A percentile compares a stretch with the other conserved stretches of the same genome.
These are phyloP conservation scores for Pholiota molesta DNA, from an alignment of 768 basidiomycete genomes.

Conservation along the genomic window DNA sequence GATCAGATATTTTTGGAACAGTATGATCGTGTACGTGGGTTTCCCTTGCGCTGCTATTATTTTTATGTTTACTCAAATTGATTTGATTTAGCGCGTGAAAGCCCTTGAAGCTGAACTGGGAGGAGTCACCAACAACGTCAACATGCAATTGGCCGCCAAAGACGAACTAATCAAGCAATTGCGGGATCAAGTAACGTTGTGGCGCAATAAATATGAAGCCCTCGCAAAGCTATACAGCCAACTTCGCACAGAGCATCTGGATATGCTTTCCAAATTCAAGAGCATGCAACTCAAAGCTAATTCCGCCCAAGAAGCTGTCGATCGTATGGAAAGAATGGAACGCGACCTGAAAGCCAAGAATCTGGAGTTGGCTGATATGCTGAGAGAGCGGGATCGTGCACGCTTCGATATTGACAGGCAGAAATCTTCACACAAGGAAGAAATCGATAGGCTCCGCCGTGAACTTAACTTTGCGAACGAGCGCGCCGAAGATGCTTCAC, in stretches of 20 bases:
- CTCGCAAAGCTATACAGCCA: slow-evolving; percentile 98
- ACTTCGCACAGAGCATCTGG: slow-evolving; percentile 94
- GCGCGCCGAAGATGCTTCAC: slow-evolving; percentile 91
- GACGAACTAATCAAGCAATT: slow-evolving; percentile 95
- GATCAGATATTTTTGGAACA: slow-evolving; percentile 98
- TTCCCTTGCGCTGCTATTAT: neutral
- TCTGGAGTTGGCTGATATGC: slow-evolving; percentile 97
- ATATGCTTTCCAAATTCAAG: slow-evolving; percentile 97
- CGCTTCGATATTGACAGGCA: slow-evolving; percentile 94
- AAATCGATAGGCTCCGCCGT: slow-evolving; percentile 87
- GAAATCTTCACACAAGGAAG: slow-evolving; percentile 94
- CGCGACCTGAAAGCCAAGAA: slow-evolving; percentile 98
- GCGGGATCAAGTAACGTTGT: slow-evolving; percentile 94
- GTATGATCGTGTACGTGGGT: slow-evolving; percentile 83
- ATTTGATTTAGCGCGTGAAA: slow-evolving; percentile 78
- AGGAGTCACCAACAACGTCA: slow-evolving; percentile 74
- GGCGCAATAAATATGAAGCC: slow-evolving; percentile 99
- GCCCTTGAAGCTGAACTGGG: slow-evolving; percentile 89
- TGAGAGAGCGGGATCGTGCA: slow-evolving; percentile 94
- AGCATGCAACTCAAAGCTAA: slow-evolving; percentile 97
- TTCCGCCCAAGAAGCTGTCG: slow-evolving; percentile 96
- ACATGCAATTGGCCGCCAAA: slow-evolving; percentile 86
- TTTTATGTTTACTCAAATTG: slow-evolving; percentile 1
- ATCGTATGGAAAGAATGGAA: slow-evolving; percentile 99
- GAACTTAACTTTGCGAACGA: slow-evolving; percentile 96